Base-by-base conservation (phyloP, 2,329 filamentous ascomycete genomes). In the Colletotrichum chrysophilum region DNA sequence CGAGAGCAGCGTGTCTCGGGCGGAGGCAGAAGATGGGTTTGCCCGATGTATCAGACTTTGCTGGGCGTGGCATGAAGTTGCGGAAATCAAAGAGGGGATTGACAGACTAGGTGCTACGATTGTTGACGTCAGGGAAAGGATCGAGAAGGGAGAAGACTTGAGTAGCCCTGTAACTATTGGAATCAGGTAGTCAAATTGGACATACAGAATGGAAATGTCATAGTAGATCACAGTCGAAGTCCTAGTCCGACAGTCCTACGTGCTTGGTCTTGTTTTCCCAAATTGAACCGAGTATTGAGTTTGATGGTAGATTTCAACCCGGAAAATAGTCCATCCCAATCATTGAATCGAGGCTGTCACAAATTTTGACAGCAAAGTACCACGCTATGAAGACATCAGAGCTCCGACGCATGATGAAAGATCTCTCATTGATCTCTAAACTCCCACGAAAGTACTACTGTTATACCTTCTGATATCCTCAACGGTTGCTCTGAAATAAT, bases 31-130 rank as follows among this genome's bases (percentile, higher is more conserved):
- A 7, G 21, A 66, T 18, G 76, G 85, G 34, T 94, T 96, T 80
- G 86, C 89, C 26, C 83, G 87, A 61, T 89, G 89, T 60, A 84
- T 96, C 34, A 88, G 94, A 56, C 82, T 96, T 21, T 95, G 92
- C 76, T 96, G 94, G 83, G 88, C 92, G 7, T 96, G 94, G 91
- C 93, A 94, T 82, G 88, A 92, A 3, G 91, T 93, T 79, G 87
- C 88, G 18, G 87, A 90, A 68, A 83, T 97, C 18, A 88, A 86
- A 0, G 93, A 96, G 79, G 95, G 94, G 0, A 88, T 96, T 7
- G 83, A 87, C 80, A 90, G 94, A 78, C 84, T 96, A 70, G 92
- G 62, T 7, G 58, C 43, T 8, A 69, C 65, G 0, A 73, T 73
- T 14, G 4, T 8, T 4, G 24, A 69, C 5, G 36, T 73, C 2